These are phyloP conservation scores for Colletotrichum endophyticum DNA, from an alignment of 2,329 filamentous ascomycete species.

Conservation along the genomic window DNA sequence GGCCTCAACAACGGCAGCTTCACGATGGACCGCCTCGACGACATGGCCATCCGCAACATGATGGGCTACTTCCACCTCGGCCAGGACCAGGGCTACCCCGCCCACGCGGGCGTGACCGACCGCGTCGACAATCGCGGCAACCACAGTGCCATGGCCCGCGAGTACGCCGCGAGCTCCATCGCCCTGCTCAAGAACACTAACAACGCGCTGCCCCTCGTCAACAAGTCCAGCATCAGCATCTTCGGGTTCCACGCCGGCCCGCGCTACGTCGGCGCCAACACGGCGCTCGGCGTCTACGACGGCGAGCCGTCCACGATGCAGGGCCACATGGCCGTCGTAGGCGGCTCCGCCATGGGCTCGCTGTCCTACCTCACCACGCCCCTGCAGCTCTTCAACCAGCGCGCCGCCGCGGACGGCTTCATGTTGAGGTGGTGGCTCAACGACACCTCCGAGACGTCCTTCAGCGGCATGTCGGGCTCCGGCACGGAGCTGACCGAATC, in stretches of 20 bases:
- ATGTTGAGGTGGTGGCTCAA: constrained; percentile 69
- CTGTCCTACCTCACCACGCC: constrained; percentile 55
- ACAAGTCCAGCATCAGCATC: constrained; percentile 29
- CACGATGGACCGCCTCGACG: constrained; percentile 56
- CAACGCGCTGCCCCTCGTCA: constrained; percentile 64
- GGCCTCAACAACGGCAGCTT: constrained; percentile 67
- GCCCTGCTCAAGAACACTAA: constrained; percentile 77
- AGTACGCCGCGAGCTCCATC: constrained; percentile 59
- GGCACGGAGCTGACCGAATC: constrained; percentile 27
- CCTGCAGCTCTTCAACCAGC: constrained; percentile 63
- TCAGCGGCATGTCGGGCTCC: constrained; percentile 66
- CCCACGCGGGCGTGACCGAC: constrained; percentile 49
- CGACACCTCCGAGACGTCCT: constrained; percentile 47
- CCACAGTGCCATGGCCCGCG: constrained; percentile 52
- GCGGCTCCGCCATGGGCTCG: constrained; percentile 33
- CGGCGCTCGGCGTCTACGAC: constrained; percentile 58
- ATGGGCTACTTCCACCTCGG: constrained; percentile 57
- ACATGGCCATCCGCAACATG: constrained; percentile 66
- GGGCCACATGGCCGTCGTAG: constrained; percentile 49
- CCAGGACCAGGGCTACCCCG: constrained; percentile 60
- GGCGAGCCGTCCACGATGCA: constrained; percentile 40
- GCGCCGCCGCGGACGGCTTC: constrained; percentile 71
- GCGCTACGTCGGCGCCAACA: constrained; percentile 59
- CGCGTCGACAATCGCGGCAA: constrained; percentile 67
- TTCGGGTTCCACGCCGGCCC: constrained; percentile 44